Evolutionary conservation across 2,329 filamentous ascomycete species (phyloP).

Genomic region (Cladosporium sp.): DNA sequence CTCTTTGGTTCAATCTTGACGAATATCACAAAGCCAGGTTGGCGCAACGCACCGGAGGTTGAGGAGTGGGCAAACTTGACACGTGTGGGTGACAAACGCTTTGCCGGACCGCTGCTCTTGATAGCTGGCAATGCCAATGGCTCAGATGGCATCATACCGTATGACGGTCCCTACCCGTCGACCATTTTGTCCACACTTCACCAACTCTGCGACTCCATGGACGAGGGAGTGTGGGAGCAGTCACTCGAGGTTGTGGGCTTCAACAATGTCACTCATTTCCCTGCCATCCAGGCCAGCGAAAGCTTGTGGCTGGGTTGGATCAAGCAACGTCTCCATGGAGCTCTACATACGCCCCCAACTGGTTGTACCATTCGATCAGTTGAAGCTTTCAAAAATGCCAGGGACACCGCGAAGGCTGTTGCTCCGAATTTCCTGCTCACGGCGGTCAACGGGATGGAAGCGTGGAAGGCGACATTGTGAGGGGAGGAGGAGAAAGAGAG

Average conservation of each 20-base stretch:
- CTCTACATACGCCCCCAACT: no score
- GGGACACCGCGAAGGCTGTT: no score
- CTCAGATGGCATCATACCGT: conserved; percentile 14
- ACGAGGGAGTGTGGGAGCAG: neutral
- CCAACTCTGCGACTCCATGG: neutral
- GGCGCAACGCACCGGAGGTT: conserved; percentile 1
- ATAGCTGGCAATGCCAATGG: conserved; percentile 28
- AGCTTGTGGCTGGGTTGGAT: neutral
- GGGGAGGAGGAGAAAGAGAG: no score
- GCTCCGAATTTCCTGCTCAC: no score
- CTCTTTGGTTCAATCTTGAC: neutral
- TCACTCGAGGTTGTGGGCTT: neutral
- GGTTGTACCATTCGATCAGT: no score
- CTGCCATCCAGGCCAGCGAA: neutral
- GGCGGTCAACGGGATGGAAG: no score
- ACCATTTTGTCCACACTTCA: neutral
- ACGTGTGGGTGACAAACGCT: conserved; percentile 29
- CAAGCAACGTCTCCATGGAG: neutral
- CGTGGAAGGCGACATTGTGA: no score
- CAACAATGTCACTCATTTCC: neutral
- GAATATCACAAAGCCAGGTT: neutral
- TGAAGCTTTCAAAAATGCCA: no score
- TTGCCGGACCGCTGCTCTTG: conserved; percentile 36
- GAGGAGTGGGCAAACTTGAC: conserved; percentile 23
- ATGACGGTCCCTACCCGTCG: neutral